Evolutionary conservation across 164 flowering plant species (phyloP), one percentile per base, ranked within the genome.

Genomic region (Sextonia rubra): DNA sequence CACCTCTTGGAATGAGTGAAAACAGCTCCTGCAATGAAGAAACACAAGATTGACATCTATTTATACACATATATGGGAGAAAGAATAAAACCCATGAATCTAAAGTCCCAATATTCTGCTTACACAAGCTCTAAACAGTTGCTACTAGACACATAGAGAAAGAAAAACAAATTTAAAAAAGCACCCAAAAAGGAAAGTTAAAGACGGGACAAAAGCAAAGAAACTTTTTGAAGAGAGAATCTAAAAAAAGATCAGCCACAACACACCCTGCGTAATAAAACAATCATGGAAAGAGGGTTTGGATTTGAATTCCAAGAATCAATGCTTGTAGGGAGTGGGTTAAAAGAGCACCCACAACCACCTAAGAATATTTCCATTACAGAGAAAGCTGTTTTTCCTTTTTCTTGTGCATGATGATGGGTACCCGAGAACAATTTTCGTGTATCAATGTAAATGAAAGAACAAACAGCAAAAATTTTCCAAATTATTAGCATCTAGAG

Each of bases 301-400:
- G 64, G 27, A 9, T 61, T 29, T 29, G 20, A 12, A 27, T 27
- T 29, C 77, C 71, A 81, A 49, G 81, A 77, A 84, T 80, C 73
- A 68, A 77, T 77, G 77, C 82, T 73, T 70, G 74, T 66, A 69
- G 47, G 68, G 63, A 75, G 73, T 69, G 68, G n/a, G 47, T 27
- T 49, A 30, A 65, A 72, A 64, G 37, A 72, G 75, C 29, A 65
- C 69, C 81, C 74, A 75, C 66, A 74, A 71, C 70, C 77, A 75
- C 78, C 68, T 75, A 77, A 84, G 92, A 86, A 88, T 86, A 89
- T 89, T 86, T 74, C 86, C 85, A 79, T 81, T 84, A 82, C 78
- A 47, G 74, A 52, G 81, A 80, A 80, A 47, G 69, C 69, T 37
- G n/a, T 20, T n/a, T 47, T 29, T 64, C 67, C 30, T 52, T 32